Evolutionary conservation across 371 early-diverging fungal species (phyloP).

Genomic region (Zychaea mexicana): DNA sequence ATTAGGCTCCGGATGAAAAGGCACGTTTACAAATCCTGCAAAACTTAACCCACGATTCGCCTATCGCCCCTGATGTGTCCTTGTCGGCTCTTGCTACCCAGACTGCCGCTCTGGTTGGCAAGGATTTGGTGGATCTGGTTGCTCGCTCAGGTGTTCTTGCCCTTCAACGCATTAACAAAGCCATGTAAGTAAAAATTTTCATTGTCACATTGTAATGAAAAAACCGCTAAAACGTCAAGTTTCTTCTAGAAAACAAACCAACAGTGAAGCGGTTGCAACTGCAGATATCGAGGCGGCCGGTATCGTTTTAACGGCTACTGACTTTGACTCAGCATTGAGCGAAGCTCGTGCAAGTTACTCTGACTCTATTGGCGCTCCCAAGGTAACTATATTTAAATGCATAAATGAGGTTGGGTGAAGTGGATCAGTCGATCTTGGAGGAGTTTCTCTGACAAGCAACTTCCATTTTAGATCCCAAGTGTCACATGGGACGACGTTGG

Average conservation of each 20-base stretch:
- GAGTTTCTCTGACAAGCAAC: too few relatives aligned
- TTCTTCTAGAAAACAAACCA: neutral
- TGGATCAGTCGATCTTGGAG: too few relatives aligned
- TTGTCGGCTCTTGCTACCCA: conserved; percentile 78
- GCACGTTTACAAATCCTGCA: conserved; percentile 65
- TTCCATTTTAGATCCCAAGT: conserved; percentile 72
- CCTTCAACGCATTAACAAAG: conserved; percentile 63
- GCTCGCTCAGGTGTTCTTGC: conserved; percentile 73
- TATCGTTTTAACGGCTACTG: conserved; percentile 70
- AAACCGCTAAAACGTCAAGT: too few relatives aligned
- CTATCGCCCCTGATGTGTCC: conserved; percentile 78
- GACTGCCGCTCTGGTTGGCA: conserved; percentile 89
- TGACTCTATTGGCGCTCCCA: conserved; percentile 94
- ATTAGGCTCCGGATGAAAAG: conserved; percentile 70
- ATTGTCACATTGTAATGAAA: neutral
- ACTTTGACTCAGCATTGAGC: conserved; percentile 80
- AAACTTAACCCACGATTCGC: conserved; percentile 51
- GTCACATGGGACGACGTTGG: conserved; percentile 99
- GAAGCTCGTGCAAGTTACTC: conserved; percentile 84
- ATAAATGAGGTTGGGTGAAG: neutral
- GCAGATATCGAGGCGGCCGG: conserved; percentile 72
- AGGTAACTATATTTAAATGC: conserved; percentile 40
- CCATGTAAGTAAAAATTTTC: conserved; percentile 41
- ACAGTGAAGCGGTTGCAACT: conserved; percentile 19
- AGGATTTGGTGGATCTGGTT: conserved; percentile 81